These are phyloP conservation scores for Hymenoscyphus scutula DNA, from an alignment of 2,329 filamentous ascomycete species.

Conservation along the genomic window DNA sequence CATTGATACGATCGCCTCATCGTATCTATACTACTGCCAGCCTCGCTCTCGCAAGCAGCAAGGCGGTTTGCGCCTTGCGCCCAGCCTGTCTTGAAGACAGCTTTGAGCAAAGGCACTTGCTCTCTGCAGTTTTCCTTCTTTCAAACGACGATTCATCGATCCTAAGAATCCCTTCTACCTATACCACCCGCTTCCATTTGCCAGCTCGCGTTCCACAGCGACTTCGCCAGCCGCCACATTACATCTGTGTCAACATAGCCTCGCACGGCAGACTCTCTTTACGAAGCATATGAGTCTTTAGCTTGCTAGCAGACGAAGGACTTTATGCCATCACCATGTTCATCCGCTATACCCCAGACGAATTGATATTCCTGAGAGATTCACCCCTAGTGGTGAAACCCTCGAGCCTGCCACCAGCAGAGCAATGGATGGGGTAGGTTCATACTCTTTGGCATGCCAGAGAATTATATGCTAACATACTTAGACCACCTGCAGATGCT, in stretches of 20 bases:
- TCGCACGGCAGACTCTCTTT: not conserved
- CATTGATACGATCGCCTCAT: not conserved
- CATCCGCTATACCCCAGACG: constrained; percentile 67
- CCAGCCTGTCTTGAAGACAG: constrained; percentile 21
- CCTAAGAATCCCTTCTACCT: not conserved
- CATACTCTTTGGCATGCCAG: not conserved
- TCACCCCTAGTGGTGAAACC: constrained; percentile 85
- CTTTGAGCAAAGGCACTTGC: constrained; percentile 7
- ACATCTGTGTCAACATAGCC: not conserved
- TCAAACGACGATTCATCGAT: not conserved
- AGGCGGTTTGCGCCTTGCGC: constrained; percentile 25
- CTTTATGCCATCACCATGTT: constrained; percentile 25
- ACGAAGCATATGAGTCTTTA: constrained; percentile 8
- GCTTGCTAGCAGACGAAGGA: not conserved
- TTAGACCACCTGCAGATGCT: constrained; percentile 32
- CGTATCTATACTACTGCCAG: not conserved
- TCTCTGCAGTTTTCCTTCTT: not conserved
- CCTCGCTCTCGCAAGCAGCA: constrained; percentile 13
- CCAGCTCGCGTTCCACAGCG: not conserved
- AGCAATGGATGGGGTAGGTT: constrained; percentile 92
- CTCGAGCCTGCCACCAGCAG: constrained; percentile 72
- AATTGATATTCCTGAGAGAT: constrained; percentile 71
- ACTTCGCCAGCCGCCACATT: not conserved
- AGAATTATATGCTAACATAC: constrained; percentile 24
- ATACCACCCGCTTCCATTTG: not conserved